These are phyloP conservation scores for Capronia americana DNA, from an alignment of 2,329 filamentous ascomycete genomes.

Conservation along the genomic window DNA sequence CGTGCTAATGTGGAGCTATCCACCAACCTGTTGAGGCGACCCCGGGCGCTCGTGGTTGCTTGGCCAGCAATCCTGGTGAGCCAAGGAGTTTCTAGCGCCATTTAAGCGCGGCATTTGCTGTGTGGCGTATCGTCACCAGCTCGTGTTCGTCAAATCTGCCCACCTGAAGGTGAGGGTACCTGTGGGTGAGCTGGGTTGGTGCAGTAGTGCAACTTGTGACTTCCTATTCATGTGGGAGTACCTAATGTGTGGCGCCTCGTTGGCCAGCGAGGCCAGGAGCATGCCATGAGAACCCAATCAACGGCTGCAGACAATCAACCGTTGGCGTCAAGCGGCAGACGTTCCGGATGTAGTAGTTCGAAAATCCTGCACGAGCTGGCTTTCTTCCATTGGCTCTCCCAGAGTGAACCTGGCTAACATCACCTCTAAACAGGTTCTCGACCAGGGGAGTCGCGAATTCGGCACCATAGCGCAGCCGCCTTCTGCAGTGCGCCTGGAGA, in stretches of 20 bases:
- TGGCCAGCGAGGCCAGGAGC: not conserved
- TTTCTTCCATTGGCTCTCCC: not conserved
- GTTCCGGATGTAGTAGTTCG: not conserved
- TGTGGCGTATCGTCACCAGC: not conserved
- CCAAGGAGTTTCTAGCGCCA: not conserved
- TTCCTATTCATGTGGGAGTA: not conserved
- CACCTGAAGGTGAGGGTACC: not conserved
- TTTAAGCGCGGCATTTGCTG: not conserved
- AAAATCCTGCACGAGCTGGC: not conserved
- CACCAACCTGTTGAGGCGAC: not conserved
- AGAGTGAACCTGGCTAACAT: not conserved
- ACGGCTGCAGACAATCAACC: not conserved
- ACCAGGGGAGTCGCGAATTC: not conserved
- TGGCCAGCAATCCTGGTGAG: not conserved
- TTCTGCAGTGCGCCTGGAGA: not conserved
- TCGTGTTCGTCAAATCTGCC: not conserved
- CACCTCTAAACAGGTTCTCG: not conserved
- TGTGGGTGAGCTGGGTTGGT: not conserved
- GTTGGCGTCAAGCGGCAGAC: not conserved
- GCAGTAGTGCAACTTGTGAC: constrained; percentile 2
- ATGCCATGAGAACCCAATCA: not conserved
- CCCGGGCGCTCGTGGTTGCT: not conserved
- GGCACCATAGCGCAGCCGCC: not conserved
- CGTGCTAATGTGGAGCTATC: not conserved
- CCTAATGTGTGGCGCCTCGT: not conserved